Evolutionary conservation across 2,329 filamentous ascomycete genomes (phyloP).

Genomic region (Cladosporium halotolerans): DNA sequence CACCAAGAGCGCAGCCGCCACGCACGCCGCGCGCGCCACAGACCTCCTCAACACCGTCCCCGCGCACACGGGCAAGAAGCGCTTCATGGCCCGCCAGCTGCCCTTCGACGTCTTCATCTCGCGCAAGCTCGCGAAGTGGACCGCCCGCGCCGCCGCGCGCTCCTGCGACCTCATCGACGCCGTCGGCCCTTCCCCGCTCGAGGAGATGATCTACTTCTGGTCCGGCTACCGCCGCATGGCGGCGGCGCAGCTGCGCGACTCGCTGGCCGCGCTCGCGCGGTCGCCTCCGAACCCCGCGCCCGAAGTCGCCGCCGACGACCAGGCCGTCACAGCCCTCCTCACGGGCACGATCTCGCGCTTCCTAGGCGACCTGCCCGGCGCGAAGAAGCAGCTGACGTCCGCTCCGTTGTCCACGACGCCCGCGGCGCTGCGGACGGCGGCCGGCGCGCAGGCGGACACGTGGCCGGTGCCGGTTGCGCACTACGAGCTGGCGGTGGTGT

Average conservation of each 20-base stretch:
- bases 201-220: slow-evolving; percentile 95
- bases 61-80: slow-evolving; percentile 72
- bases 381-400: slow-evolving; percentile 53
- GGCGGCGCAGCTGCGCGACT: slow-evolving; percentile 55
- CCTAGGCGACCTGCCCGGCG: slow-evolving; percentile 52
- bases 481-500: slow-evolving; percentile 78
- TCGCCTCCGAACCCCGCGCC: slow-evolving; percentile 36
- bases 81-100: slow-evolving; percentile 80
- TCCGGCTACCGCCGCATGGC: slow-evolving; percentile 81
- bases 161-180: slow-evolving; percentile 69
- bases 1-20: slow-evolving; percentile 31
- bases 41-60: slow-evolving; percentile 67
- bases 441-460: slow-evolving; percentile 45
- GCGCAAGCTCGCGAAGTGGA: slow-evolving; percentile 84
- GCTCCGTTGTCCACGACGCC: slow-evolving; percentile 57
- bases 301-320: slow-evolving; percentile 44
- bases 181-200: slow-evolving; percentile 69
- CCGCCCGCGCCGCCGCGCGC: slow-evolving; percentile 63
- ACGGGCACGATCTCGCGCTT: slow-evolving; percentile 61
- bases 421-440: slow-evolving; percentile 12
- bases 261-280: slow-evolving; percentile 60
- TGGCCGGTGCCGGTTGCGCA: slow-evolving; percentile 68
- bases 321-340: slow-evolving; percentile 60
- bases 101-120: slow-evolving; percentile 83
- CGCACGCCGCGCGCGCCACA: slow-evolving; percentile 48